Conservation (phyloP, 345 rosid species). For the Clarkia xantiana region DNA sequence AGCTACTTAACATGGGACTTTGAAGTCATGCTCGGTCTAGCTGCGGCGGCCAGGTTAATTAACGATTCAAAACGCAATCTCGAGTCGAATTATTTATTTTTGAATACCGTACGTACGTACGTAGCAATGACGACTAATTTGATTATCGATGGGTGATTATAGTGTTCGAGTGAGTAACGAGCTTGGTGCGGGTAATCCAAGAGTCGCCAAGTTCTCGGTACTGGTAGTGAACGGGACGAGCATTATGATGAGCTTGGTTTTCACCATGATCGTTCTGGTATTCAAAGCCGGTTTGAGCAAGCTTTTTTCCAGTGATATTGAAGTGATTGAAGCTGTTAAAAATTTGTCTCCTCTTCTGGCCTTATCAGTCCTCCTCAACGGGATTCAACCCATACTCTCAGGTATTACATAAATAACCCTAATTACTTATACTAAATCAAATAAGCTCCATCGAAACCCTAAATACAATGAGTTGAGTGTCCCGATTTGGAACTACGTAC, state of each 20-base stretch:
- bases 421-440: no score
- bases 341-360: constrained; percentile 62
- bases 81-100: no score
- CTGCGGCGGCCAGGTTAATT: constrained; percentile 48
- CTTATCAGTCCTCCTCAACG: constrained; percentile 70
- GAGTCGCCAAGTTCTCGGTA: constrained; percentile 58
- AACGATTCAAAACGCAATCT: no score
- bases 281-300: constrained; percentile 44
- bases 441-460: no score
- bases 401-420: constrained; percentile 16
- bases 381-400: constrained; percentile 87
- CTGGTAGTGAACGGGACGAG: constrained; percentile 50
- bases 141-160: constrained; percentile 3
- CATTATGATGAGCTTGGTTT: constrained; percentile 34
- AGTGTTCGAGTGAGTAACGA: constrained; percentile 78
- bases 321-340: constrained; percentile 53
- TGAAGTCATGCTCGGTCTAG: constrained; percentile 65
- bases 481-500: no score
- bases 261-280: constrained; percentile 30
- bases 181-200: constrained; percentile 70
- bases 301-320: constrained; percentile 50
- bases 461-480: no score
- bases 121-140: neutral
- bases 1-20: constrained; percentile 75
- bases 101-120: no score